Percentiles rank a stretch among this genome's conserved stretches.
These are phyloP conservation scores for Alternaria hordeiaustralica DNA, from an alignment of 2,329 filamentous ascomycete genomes.

Conservation along the genomic window DNA sequence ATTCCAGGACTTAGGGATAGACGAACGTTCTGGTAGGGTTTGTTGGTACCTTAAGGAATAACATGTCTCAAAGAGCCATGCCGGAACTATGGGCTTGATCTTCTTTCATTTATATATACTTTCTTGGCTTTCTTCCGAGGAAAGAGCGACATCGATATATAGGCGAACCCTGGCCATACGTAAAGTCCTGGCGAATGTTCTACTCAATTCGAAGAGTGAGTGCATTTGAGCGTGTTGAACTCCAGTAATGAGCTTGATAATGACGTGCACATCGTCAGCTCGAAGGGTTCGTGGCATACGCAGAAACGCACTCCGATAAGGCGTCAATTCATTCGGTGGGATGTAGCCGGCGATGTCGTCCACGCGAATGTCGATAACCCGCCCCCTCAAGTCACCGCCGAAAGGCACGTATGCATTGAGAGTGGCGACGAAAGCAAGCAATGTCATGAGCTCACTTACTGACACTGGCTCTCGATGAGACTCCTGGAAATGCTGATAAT, in stretches of 20 bases:
- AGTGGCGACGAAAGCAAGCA: neutral
- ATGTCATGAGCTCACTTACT: neutral
- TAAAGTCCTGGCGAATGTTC: neutral
- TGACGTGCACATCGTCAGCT: neutral
- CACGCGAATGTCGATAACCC: neutral
- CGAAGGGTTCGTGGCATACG: neutral
- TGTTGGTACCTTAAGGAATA: neutral
- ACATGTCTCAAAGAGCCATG: neutral
- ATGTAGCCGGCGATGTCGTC: neutral
- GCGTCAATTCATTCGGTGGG: neutral
- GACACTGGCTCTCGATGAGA: neutral
- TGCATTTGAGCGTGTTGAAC: neutral
- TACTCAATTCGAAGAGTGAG: neutral
- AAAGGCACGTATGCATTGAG: neutral
- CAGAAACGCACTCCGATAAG: neutral
- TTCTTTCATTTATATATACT: too few relatives aligned
- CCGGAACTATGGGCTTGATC: neutral
- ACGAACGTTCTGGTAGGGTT: neutral
- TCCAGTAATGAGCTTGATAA: neutral
- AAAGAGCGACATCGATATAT: neutral
- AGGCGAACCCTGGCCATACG: neutral
- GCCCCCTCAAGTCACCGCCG: too few relatives aligned
- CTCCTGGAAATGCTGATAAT: too few relatives aligned
- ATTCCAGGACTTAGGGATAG: neutral
- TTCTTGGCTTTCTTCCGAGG: too few relatives aligned